Conservation (phyloP, 2,329 filamentous ascomycete genomes). For the Pseudogymnoascus sp. region DNA sequence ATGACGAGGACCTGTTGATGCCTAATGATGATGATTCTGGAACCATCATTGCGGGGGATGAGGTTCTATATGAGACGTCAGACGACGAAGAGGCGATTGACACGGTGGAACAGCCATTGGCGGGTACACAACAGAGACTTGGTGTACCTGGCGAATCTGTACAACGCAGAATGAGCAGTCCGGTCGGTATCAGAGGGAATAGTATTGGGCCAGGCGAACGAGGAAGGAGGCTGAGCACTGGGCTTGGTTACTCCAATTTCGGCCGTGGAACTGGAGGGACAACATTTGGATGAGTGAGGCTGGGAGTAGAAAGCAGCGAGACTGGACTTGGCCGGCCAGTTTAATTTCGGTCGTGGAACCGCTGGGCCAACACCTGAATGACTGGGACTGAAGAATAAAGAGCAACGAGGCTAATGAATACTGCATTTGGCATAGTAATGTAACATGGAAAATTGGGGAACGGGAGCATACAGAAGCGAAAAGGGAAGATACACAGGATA, state of each 20-base stretch:
- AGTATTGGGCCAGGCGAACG: slow-evolving; percentile 25
- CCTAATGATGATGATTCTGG: slow-evolving; percentile 15
- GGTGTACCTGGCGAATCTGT: neutral
- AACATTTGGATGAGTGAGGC: slow-evolving; percentile 17
- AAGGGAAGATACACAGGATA: neutral
- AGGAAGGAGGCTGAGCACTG: slow-evolving; percentile 26
- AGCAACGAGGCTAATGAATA: neutral
- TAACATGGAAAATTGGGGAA: neutral
- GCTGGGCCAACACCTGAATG: slow-evolving; percentile 23
- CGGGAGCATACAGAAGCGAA: neutral
- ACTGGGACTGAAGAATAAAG: neutral
- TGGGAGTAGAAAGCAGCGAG: neutral
- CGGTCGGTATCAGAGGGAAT: slow-evolving; percentile 23
- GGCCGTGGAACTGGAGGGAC: slow-evolving; percentile 26
- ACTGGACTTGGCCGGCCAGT: slow-evolving; percentile 25
- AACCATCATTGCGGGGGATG: slow-evolving; percentile 18
- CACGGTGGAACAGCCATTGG: slow-evolving; percentile 15
- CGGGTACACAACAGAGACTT: slow-evolving; percentile 8
- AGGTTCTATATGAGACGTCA: slow-evolving; percentile 10
- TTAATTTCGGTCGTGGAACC: slow-evolving; percentile 24
- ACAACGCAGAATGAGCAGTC: slow-evolving; percentile 23
- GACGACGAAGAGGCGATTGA: slow-evolving; percentile 21
- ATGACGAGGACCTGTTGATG: slow-evolving; percentile 14
- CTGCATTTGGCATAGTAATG: neutral
- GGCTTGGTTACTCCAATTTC: slow-evolving; percentile 23